Evolutionary conservation across 352 stramenopile genomes (phyloP).

Genomic region (Phytopythium montanum): DNA sequence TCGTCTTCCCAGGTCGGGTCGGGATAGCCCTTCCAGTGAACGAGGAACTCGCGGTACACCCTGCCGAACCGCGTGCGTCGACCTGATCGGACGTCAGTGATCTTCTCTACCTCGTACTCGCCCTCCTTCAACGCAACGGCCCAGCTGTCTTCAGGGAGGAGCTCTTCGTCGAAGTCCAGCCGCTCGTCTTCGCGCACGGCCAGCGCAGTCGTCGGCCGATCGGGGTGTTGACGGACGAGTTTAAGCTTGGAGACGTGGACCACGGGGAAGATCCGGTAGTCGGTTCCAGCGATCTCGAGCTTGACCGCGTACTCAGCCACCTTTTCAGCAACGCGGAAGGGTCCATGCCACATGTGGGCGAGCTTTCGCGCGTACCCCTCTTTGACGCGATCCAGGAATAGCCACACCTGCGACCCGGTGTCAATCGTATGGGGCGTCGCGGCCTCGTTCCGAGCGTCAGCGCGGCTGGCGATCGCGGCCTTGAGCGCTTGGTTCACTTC

Average conservation of each 20-base stretch:
- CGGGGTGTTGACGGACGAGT: not conserved
- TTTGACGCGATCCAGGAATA: conserved; percentile 19
- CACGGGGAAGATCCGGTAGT: conserved; percentile 17
- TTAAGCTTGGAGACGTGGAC: conserved; percentile 26
- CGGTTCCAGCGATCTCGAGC: conserved; percentile 2
- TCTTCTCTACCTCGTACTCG: conserved; percentile 13
- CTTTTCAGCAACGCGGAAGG: conserved; percentile 9
- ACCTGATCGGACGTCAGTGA: conserved; percentile 2
- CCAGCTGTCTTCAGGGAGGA: conserved; percentile 17
- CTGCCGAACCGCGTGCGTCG: too few species aligned
- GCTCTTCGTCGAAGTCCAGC: conserved; percentile 19
- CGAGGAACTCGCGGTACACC: too few species aligned
- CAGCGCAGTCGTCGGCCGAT: not conserved
- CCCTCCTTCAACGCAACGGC: not conserved
- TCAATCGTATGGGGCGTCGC: not conserved
- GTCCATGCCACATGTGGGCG: conserved; percentile 23
- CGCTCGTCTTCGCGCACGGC: too few species aligned
- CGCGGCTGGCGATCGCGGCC: conserved; percentile 2
- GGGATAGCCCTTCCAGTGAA: too few species aligned
- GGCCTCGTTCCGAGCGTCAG: not conserved
- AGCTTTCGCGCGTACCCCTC: conserved; percentile 11
- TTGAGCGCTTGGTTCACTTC: conserved; percentile 3
- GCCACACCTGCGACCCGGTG: conserved; percentile 15
- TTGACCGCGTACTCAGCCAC: conserved; percentile 7
- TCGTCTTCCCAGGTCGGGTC: too few species aligned